Percentiles rank a stretch among this genome's conserved stretches.
Evolutionary conservation across 2,329 filamentous ascomycete species (phyloP).

Genomic region (Nectriaceae sp.): DNA sequence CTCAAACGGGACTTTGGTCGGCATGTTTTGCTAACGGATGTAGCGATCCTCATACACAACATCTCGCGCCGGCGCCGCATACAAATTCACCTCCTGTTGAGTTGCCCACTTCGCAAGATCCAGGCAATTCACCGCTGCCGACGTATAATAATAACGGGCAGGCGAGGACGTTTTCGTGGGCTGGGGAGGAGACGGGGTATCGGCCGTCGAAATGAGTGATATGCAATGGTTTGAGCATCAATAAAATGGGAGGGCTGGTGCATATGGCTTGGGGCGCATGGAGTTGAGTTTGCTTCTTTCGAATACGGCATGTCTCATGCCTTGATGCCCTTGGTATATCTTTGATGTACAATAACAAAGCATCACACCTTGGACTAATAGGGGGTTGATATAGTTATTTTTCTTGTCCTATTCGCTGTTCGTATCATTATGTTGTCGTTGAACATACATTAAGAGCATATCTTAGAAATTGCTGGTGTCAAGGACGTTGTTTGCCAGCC

Average conservation of each 20-base stretch:
- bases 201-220: constrained; percentile 14
- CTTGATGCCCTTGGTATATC: no score
- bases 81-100: constrained; percentile 32
- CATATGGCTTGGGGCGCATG: neutral
- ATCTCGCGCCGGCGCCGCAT: constrained; percentile 18
- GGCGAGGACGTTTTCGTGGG: constrained; percentile 32
- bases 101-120: constrained; percentile 34
- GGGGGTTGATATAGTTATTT: no score
- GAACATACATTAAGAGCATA: no score
- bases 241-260: neutral
- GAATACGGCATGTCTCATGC: no score
- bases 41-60: constrained; percentile 18
- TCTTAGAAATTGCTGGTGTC: no score
- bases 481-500: no score
- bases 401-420: no score
- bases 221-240: neutral
- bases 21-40: constrained; percentile 5
- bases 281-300: neutral
- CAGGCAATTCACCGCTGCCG: constrained; percentile 37
- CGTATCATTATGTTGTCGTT: no score
- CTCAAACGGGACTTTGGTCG: neutral
- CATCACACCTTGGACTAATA: no score
- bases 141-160: constrained; percentile 25
- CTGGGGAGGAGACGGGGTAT: constrained; percentile 30
- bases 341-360: no score